These are phyloP conservation scores for Chrysochromulina tobinii DNA, from an alignment of 78 protist genomes.

Conservation along the genomic window DNA sequence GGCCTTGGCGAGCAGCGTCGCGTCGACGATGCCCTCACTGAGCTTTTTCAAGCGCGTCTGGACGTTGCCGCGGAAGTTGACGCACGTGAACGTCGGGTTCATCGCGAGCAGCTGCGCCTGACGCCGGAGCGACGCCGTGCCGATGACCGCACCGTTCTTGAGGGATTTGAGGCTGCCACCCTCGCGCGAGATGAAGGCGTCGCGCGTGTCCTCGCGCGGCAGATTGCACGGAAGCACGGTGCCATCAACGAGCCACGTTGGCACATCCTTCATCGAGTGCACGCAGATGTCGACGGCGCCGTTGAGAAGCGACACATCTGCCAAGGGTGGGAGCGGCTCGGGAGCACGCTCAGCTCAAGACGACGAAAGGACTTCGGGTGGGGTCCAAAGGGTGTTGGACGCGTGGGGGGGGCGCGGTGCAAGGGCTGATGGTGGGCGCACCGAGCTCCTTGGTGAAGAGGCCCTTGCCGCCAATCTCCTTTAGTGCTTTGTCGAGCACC, in stretches of 20 bases:
- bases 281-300: constrained; percentile 73
- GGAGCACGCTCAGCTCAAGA: no score
- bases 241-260: constrained; percentile 40
- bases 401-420: no score
- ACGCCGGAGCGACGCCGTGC: constrained; percentile 21
- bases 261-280: constrained; percentile 76
- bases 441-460: constrained; percentile 75
- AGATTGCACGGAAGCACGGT: constrained; percentile 30
- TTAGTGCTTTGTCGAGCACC: constrained; percentile 70
- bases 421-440: no score
- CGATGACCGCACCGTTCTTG: not conserved
- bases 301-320: constrained; percentile 63
- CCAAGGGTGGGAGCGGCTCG: no score
- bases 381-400: no score
- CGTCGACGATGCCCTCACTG: constrained; percentile 58
- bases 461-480: constrained; percentile 81
- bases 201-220: constrained; percentile 35
- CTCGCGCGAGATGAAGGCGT: not conserved
- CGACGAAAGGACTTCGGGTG: no score
- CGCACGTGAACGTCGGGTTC: not conserved
- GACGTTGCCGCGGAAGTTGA: constrained; percentile 76
- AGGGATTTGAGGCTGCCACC: not conserved
- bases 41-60: constrained; percentile 75
- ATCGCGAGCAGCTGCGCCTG: not conserved
- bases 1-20: constrained; percentile 74